Base-by-base conservation (phyloP, 495 filamentous ascomycete genomes). In the Friedmanniomyces simplex region DNA sequence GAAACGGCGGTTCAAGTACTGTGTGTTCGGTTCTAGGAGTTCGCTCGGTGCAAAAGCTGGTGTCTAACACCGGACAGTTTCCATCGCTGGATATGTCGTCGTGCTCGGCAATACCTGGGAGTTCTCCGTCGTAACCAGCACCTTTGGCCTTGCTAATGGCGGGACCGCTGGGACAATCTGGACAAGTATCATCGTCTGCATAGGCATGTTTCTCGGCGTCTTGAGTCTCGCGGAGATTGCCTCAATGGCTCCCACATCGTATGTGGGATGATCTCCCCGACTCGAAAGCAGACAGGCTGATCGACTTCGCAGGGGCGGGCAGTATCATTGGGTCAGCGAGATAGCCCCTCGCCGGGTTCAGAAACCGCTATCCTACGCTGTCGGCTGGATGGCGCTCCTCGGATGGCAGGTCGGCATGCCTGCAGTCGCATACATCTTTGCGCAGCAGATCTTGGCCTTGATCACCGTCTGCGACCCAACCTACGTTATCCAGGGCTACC, bases 401-500 rank as follows among this genome's bases (percentile, higher is more conserved):
- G 58, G 36, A 2, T 61, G 58, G 58, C 58, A 61, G 45, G 46
- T 56, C 7, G 28, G 22, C 37, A 54, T 62, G 4, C 61, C 71
- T 0, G 64, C 60, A 46, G 61, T 63, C n/a, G 60, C 54, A 8
- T 71, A 63, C 51, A 54, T 74, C 37, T 52, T 63, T 8, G 72
- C 66, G 0, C 67, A 63, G n/a, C 67, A 72, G 60, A 69, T 76
- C 22, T 62, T 73, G 45, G 67, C 65, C 12, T 57, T 77, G 1
- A 64, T 73, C 55, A 63, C 65, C 2, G 21, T 76, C 21, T 67
- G 67, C 53, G 32, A 73, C 56, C 64, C 70, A 6, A 50, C 54
- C 11, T 81, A 77, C 60, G 56, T 26, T 0, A 59, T 67, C 0
- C 53, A 72, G 46, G 59, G 58, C 14, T 83, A 77, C 76, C 77